Base-by-base conservation (phyloP, 2,329 filamentous ascomycete genomes). In the Cercospora nicotianae region DNA sequence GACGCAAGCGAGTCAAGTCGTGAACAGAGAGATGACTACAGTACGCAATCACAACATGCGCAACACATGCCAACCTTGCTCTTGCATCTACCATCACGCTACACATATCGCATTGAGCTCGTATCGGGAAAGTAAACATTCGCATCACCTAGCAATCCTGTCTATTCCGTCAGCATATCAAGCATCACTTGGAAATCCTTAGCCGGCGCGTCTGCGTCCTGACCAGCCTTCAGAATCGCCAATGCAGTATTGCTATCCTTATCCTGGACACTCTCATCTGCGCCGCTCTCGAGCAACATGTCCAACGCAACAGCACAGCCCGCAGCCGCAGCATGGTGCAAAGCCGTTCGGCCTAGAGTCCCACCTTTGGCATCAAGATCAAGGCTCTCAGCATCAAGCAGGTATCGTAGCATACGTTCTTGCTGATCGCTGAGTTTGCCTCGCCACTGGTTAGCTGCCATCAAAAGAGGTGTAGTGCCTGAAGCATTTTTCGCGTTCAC, bases 361-460 rank as follows among this genome's bases (percentile, higher is more conserved):
- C 48, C 48, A 8, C 48, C 48, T 55, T 55, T 55, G 23, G 23
- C 48, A 55, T 55, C 23, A 3, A 55, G 23, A 55, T 55, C 48
- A 30, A 55, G 28, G 0, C 8, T 30, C 3, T 28, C 48, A 7
- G 48, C 48, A 30, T 55, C 48, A 23, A 55, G 48, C 5, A 55
- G 48, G 48, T 55, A 55, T 30, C 23, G 23, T 8, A 55, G 48
- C 48, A 55, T 30, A 3, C 23, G 12, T 30, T 55, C 48, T 3
- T 55, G 48, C 23, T 55, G 48, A 6, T 30, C 48, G 23, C 23
- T 55, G 23, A 55, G 48, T n/a, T 55, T 30, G 30, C 30, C 30
- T 36, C 33, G 30, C 57, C 57, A 60, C 33, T 60, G 57, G 20
- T 36, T 60, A 60, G 57, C 57, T 20, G 57, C 57, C 57, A 60